Evolutionary conservation across 1,139 yeast genomes (phyloP), one percentile per base, ranked within the genome.

Genomic region (Scheffersomyces quercinus): DNA sequence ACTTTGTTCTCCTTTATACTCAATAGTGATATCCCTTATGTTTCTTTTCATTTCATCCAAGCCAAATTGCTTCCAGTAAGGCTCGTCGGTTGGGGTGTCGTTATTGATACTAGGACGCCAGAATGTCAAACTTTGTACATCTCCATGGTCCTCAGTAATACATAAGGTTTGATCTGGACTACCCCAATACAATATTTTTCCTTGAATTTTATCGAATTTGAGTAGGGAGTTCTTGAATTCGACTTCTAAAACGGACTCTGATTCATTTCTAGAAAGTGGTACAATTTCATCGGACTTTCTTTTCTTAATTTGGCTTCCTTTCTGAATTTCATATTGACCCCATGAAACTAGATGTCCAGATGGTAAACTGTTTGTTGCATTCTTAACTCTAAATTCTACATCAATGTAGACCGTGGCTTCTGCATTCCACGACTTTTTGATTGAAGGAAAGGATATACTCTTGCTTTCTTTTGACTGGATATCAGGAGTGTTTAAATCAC

Each of bases 21-120:
- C 35, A 3, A 40, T 26, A 7, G 15, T 35, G 8, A 51, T 43
- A 8, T 39, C 40, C 10, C 41, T 29, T 13, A 49, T 41, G 26
- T 43, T 37, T 15, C 31, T 26, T n/a, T 13, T 29, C 50, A 52
- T 51, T 24, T 35, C 32, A 36, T 53, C 40, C 16, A 53, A 41
- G 1, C 54, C 52, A 41, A 43, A 53, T 32, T 38, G 39, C 40
- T 43, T 48, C 56, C 57, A 53, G 28, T 52, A 52, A 5, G 54
- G 52, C n/a, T 41, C 52, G 36, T 52, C 54, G 3, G 32, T 37
- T 8, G 45, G 54, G 41, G 28, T 38, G 44, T 65, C 70, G 40
- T 66, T 66, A 45, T 64, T 67, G 15, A 60, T 64, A 16, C 62
- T 60, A 4, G 71, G 63, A 41, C 71, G 53, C 67, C 65, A 67